Evolutionary conservation across 257 asterid species (phyloP).

Genomic region (Solanum lignicaule): DNA sequence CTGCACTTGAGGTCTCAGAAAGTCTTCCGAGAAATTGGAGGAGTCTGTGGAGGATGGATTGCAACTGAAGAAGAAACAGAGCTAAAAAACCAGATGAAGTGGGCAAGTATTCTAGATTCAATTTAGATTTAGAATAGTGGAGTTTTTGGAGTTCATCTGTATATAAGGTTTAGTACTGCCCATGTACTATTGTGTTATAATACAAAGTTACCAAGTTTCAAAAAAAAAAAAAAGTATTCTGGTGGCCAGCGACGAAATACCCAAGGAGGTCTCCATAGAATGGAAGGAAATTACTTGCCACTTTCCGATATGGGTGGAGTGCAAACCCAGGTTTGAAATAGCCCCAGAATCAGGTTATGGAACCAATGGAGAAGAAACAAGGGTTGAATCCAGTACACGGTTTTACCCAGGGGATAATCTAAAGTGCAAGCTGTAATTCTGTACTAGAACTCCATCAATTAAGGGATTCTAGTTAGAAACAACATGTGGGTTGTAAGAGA

Average conservation of each 20-base stretch:
- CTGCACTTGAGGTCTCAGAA: not conserved
- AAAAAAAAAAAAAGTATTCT: too few relatives aligned
- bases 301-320: not conserved
- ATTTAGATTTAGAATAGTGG: too few relatives aligned
- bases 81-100: not conserved
- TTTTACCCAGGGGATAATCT: not conserved
- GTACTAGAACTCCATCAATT: not conserved
- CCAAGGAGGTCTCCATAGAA: not conserved
- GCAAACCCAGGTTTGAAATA: not conserved
- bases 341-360: not conserved
- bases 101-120: not conserved
- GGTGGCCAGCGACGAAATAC: not conserved
- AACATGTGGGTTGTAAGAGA: too few relatives aligned
- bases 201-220: too few relatives aligned
- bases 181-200: too few relatives aligned
- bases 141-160: too few relatives aligned
- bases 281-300: not conserved
- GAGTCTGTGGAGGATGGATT: not conserved
- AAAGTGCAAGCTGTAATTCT: not conserved
- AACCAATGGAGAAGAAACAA: not conserved
- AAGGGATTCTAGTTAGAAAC: not conserved
- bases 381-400: not conserved
- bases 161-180: too few relatives aligned
- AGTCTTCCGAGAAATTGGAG: not conserved
- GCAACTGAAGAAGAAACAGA: not conserved